Percentiles rank a stretch among this genome's conserved stretches.
Evolutionary conservation across 2,329 filamentous ascomycete genomes (phyloP).

Genomic region (Hypoxylon sp.): DNA sequence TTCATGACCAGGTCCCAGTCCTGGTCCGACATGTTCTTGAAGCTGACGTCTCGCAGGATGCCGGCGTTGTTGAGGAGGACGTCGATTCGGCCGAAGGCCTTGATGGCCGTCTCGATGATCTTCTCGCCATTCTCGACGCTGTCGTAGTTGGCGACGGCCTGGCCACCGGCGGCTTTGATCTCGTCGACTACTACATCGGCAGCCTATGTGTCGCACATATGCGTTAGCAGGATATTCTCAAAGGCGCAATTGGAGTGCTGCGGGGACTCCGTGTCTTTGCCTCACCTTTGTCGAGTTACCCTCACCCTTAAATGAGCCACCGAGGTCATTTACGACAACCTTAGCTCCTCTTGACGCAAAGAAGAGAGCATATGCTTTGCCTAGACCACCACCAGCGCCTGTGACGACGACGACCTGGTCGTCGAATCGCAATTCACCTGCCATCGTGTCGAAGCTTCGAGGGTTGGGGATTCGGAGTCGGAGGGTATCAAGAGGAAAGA

Average conservation of each 20-base stretch:
- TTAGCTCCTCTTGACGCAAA: conserved; percentile 92
- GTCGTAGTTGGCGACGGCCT: conserved; percentile 98
- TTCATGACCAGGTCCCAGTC: conserved; percentile 97
- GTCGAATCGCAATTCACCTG: conserved; percentile 74
- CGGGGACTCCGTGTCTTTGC: conserved; percentile 3
- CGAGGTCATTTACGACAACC: conserved; percentile 96
- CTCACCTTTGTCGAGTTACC: conserved; percentile 85
- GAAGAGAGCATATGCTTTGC: conserved; percentile 86
- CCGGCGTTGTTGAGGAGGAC: conserved; percentile 98
- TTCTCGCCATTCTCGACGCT: conserved; percentile 91
- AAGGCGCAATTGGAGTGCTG: neutral
- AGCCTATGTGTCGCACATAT: conserved; percentile 62
- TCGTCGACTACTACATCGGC: conserved; percentile 86
- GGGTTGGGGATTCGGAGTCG: neutral
- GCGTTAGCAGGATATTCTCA: conserved; percentile 41
- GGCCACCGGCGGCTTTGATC: conserved; percentile 89
- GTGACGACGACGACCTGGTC: conserved; percentile 91
- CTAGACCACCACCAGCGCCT: conserved; percentile 84
- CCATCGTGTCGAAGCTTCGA: conserved; percentile 45
- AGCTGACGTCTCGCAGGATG: conserved; percentile 93
- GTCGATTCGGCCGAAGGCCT: conserved; percentile 87
- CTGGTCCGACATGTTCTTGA: conserved; percentile 97
- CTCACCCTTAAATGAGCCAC: conserved; percentile 92
- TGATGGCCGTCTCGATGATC: conserved; percentile 91
- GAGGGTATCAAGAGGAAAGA: conserved; percentile 20